Percentiles rank a stretch among this genome's conserved stretches.
Conservation (phyloP, 257 asterid genomes). For the Vinca minor region DNA sequence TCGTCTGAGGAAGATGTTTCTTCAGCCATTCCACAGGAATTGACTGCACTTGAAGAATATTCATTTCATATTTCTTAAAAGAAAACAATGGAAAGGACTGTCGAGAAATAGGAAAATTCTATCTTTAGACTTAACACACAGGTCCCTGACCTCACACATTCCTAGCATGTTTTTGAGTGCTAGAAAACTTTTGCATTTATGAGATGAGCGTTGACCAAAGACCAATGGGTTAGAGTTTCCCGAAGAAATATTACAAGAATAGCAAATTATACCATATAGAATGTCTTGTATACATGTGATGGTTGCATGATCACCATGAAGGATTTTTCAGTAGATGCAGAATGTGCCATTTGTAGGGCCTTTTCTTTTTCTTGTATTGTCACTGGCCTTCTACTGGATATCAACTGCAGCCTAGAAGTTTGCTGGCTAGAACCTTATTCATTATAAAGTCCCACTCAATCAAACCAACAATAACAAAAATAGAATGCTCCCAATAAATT, state of each 20-base stretch:
- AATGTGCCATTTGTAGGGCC: conserved; percentile 17
- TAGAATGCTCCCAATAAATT: background rate
- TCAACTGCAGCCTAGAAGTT: conserved; percentile 2
- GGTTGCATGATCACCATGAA: conserved; percentile 25
- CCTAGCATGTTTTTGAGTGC: too few relatives aligned
- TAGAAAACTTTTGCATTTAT: too few relatives aligned
- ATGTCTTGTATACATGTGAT: conserved; percentile 28
- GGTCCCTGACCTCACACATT: too few relatives aligned
- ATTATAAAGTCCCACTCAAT: background rate
- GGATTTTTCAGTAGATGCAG: conserved; percentile 13
- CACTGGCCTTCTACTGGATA: conserved; percentile 24
- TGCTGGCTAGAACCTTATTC: background rate
- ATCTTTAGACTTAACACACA: too few relatives aligned
- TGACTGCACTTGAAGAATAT: conserved; percentile 12
- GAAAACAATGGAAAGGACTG: background rate
- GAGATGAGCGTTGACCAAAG: too few relatives aligned
- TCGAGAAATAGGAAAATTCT: too few relatives aligned
- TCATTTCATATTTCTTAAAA: background rate
- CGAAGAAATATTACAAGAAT: background rate
- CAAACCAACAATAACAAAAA: background rate
- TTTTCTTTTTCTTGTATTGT: conserved; percentile 23
- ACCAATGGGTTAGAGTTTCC: too few relatives aligned
- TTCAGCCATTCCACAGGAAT: conserved; percentile 33
- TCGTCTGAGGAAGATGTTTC: conserved; percentile 18
- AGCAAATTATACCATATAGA: conserved; percentile 25